Evolutionary conservation across 352 stramenopile genomes (phyloP), one percentile per base, ranked within the genome.

Genomic region (Globisporangium ultimum): DNA sequence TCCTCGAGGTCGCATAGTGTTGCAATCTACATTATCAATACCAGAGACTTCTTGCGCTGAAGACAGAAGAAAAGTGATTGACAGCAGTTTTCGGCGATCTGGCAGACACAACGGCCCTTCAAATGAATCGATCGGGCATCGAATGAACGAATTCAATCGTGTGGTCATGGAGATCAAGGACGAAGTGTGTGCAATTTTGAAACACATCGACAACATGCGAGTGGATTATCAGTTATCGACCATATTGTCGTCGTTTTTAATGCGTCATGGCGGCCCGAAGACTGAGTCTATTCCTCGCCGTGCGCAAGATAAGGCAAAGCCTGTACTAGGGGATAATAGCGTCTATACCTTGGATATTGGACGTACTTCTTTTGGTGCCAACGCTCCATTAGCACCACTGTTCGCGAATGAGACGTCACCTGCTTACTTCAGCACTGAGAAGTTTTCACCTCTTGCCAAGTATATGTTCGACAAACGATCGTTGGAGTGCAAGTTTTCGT

Each of bases 101-200:
- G 47, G n/a, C 52, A 58, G 36, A 2, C 52, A 38, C 14, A 41
- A 28, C 48, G 36, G 17, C 15, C 6, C 38, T 48, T 40, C 10
- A n/a, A 18, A n/a, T 13, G 18, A 10, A 42, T 53, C 65, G 24
- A 67, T 60, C 47, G 55, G 63, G 1, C 64, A 80, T 52, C 65
- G 78, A 24, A 72, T 73, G 66, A 79, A 69, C 53, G 68, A 82
- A 20, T 48, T 68, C 0, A 80, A 78, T 51, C 71, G 68, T 6
- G 63, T 84, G 15, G 67, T 91, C 0, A 85, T 91, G 75, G 75
- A 89, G 58, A 89, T 91, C 51, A 91, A 91, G 53, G 70, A 91
- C 49, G 71, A 88, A 42, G 75, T 87, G 22, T 91, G 81, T 48
- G 76, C 68, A 6, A 81, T 86, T 55, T 63, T 91, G 48, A 66